Evolutionary conservation across 2,329 filamentous ascomycete species (phyloP).

Genomic region (Claviceps sp.): DNA sequence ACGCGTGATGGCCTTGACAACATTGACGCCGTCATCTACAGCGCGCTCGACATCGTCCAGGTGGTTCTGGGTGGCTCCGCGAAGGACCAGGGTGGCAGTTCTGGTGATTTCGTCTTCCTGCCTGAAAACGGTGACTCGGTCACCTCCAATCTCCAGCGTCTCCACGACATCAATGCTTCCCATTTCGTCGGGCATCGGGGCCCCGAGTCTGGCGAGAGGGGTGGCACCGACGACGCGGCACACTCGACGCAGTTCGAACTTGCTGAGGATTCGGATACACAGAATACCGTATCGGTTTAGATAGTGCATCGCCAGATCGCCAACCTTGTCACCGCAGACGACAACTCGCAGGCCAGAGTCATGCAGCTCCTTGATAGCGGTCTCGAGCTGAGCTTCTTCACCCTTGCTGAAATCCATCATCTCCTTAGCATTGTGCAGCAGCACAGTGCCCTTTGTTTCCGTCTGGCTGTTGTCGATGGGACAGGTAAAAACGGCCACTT

Average conservation of each 20-base stretch:
- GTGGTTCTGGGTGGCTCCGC: constrained; percentile 95
- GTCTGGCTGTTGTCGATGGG: constrained; percentile 92
- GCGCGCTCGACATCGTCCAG: constrained; percentile 94
- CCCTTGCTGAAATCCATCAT: constrained; percentile 98
- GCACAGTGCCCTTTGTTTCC: constrained; percentile 95
- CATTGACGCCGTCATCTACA: constrained; percentile 95
- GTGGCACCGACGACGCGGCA: constrained; percentile 95
- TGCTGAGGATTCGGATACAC: constrained; percentile 91
- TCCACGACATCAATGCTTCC: constrained; percentile 88
- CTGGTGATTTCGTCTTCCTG: constrained; percentile 88
- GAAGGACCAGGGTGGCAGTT: constrained; percentile 85
- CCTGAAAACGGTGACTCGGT: constrained; percentile 95
- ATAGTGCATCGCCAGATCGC: constrained; percentile 93
- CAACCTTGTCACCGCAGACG: constrained; percentile 83
- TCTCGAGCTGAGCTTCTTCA: constrained; percentile 84
- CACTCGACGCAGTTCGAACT: constrained; percentile 89
- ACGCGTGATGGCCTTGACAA: constrained; percentile 94
- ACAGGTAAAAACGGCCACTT: constrained; percentile 94
- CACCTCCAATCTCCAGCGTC: constrained; percentile 93
- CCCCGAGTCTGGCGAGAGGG: constrained; percentile 86
- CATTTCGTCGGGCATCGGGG: constrained; percentile 99
- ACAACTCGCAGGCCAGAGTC: constrained; percentile 88
- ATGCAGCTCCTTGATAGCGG: constrained; percentile 85
- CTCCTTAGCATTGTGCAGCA: constrained; percentile 94
- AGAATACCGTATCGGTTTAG: constrained; percentile 95